A percentile compares a stretch with the other conserved stretches of the same genome.
These are phyloP conservation scores for Sabuloglossum arenarium DNA, from an alignment of 495 filamentous ascomycete genomes.

Conservation along the genomic window DNA sequence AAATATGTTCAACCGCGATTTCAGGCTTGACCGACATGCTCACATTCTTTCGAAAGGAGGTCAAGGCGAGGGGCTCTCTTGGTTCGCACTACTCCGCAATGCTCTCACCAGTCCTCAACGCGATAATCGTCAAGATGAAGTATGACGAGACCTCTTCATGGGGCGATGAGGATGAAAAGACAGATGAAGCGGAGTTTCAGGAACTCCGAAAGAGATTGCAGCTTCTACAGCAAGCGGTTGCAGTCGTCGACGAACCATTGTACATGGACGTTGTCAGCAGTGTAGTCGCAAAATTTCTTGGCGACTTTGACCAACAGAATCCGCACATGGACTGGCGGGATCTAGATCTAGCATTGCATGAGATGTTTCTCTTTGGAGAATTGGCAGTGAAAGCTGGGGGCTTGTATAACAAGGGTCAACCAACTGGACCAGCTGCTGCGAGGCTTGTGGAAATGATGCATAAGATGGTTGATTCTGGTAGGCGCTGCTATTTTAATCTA, in stretches of 20 bases:
- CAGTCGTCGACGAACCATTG: constrained; percentile 61
- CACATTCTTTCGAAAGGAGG: constrained; percentile 62
- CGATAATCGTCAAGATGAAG: constrained; percentile 85
- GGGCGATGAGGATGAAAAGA: constrained; percentile 69
- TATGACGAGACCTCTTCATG: constrained; percentile 88
- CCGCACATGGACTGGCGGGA: constrained; percentile 80
- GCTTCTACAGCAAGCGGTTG: constrained; percentile 74
- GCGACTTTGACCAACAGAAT: constrained; percentile 44
- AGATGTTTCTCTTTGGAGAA: constrained; percentile 94
- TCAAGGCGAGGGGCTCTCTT: constrained; percentile 35
- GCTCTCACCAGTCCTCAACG: constrained; percentile 69
- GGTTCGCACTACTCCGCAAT: constrained; percentile 50
- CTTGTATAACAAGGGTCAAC: constrained; percentile 59
- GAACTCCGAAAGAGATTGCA: constrained; percentile 78
- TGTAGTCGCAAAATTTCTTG: constrained; percentile 66
- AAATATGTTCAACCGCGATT: constrained; percentile 88
- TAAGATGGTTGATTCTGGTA: constrained; percentile 84
- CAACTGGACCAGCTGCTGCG: constrained; percentile 52
- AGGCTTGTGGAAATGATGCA: constrained; percentile 75
- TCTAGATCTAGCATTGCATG: constrained; percentile 83
- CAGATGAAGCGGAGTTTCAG: constrained; percentile 96
- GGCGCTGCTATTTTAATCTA: constrained; percentile 9
- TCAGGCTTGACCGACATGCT: constrained; percentile 78
- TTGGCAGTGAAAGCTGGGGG: constrained; percentile 68
- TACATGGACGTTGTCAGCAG: constrained; percentile 72